These are phyloP conservation scores for Penicillium frequentans DNA, from an alignment of 2,329 filamentous ascomycete genomes.

Conservation along the genomic window DNA sequence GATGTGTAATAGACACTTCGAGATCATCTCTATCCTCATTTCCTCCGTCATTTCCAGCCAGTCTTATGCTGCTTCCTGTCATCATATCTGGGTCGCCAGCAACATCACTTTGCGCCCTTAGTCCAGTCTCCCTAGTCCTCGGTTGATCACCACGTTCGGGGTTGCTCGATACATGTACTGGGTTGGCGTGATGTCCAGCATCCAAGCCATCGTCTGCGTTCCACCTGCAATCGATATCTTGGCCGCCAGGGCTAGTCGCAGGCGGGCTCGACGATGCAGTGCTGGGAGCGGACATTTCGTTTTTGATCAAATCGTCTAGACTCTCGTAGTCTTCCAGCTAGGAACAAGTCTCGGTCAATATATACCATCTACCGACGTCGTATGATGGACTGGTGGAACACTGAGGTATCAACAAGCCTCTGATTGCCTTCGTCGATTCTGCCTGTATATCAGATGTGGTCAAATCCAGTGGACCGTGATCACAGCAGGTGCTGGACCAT, in stretches of 20 bases:
- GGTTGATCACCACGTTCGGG: background rate
- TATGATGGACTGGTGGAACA: background rate
- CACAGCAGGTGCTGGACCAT: background rate
- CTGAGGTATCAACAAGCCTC: background rate
- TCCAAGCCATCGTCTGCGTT: background rate
- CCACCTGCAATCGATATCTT: background rate
- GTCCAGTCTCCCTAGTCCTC: background rate
- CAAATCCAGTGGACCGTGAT: background rate
- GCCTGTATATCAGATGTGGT: background rate
- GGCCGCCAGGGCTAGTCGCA: background rate
- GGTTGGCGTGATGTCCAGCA: background rate
- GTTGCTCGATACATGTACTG: background rate
- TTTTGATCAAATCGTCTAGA: too few relatives aligned
- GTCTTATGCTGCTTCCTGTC: background rate
- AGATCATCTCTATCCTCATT: background rate
- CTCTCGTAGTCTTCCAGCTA: background rate
- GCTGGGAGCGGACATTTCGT: background rate
- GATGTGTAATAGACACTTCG: background rate
- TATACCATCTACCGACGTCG: background rate
- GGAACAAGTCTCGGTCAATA: background rate
- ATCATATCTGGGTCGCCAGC: background rate
- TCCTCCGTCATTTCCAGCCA: background rate
- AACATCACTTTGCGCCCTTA: background rate
- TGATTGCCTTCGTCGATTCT: background rate
- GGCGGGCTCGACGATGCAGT: background rate